phyloP scores from a whole-genome alignment of 768 basidiomycete genomes.

The Russula sp. region DNA sequence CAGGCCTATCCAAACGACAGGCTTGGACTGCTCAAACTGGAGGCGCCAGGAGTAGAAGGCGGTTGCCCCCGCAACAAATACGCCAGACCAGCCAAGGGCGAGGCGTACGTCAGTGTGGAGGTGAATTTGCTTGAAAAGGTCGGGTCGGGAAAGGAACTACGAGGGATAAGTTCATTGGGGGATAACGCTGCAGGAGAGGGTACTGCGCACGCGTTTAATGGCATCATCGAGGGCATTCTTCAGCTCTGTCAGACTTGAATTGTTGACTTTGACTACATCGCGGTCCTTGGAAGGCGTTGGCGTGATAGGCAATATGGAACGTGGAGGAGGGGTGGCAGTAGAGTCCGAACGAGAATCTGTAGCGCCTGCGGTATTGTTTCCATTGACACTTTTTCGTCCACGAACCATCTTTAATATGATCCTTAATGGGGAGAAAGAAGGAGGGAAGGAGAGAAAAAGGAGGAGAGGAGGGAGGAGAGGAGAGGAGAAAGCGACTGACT shows the following conservation, averaged over 20 bases:
- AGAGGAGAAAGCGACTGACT: background rate
- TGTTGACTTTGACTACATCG: constrained; percentile 44
- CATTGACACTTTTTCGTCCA: constrained; percentile 20
- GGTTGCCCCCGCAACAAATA: constrained; percentile 73
- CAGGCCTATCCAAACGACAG: constrained; percentile 70
- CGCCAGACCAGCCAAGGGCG: constrained; percentile 78
- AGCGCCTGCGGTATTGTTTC: background rate
- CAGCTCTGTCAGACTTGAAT: constrained; percentile 42
- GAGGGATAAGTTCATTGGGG: background rate
- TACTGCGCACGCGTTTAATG: constrained; percentile 61
- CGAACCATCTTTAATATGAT: constrained; percentile 14
- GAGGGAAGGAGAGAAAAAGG: background rate
- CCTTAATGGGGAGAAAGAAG: background rate
- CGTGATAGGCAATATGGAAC: constrained; percentile 21
- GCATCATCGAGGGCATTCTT: constrained; percentile 72
- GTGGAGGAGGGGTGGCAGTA: constrained; percentile 5
- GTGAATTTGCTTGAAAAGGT: constrained; percentile 80
- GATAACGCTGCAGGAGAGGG: background rate
- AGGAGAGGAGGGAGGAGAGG: background rate
- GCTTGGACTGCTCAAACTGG: constrained; percentile 87
- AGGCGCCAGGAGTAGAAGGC: constrained; percentile 80
- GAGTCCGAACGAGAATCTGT: constrained; percentile 13
- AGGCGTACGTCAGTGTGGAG: constrained; percentile 86
- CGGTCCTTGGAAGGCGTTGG: constrained; percentile 24
- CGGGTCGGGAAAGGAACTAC: constrained; percentile 73